Evolutionary conservation across 495 filamentous ascomycete genomes (phyloP), one percentile per base, ranked within the genome.

Genomic region (Aspergillus coremiiformis): DNA sequence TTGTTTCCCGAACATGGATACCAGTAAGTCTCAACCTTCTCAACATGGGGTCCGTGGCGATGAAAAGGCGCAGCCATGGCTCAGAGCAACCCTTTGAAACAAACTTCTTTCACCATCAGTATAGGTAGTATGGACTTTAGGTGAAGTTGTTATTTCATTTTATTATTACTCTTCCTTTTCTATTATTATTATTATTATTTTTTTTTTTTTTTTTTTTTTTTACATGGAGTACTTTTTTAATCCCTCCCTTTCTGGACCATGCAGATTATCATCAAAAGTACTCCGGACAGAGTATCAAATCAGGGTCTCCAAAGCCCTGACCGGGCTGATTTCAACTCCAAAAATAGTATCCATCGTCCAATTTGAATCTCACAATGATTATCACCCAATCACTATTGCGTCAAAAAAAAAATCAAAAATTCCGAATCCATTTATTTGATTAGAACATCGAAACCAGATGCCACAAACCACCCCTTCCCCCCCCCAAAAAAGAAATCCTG

Each of bases 41-140:
- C 11, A 4, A 29, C 35, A 42, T 37, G 37, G 6, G 17, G 44
- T 39, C 43, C 41, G 60, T 58, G 61, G 61, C 61, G 55, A 64
- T 60, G 61, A 33, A 33, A 52, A 49, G 61, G 57, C 61, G 61
- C 57, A 63, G 60, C 50, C 44, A 53, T 53, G 60, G 52, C 56
- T 53, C 49, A 53, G 45, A 47, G 39, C 53, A 19, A 35, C 19
- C 9, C 22, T 43, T 47, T 54, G 45, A 57, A 59, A 57, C 59
- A 56, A 54, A 20, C 23, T 44, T 21, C 39, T 50, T 42, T 33
- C 17, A 44, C 22, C 23, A 5, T 9, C 27, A 30, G 9, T 9
- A 27, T 4, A 27, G 27, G 12, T 9, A 30, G n/a, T n/a, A 30
- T 11, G 8, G 27, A 30, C 1, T 11, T 35, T 35, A 35, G 1